Evolutionary conservation across 495 filamentous ascomycete species (phyloP).

Genomic region (Lasiosphaeris hirsuta): DNA sequence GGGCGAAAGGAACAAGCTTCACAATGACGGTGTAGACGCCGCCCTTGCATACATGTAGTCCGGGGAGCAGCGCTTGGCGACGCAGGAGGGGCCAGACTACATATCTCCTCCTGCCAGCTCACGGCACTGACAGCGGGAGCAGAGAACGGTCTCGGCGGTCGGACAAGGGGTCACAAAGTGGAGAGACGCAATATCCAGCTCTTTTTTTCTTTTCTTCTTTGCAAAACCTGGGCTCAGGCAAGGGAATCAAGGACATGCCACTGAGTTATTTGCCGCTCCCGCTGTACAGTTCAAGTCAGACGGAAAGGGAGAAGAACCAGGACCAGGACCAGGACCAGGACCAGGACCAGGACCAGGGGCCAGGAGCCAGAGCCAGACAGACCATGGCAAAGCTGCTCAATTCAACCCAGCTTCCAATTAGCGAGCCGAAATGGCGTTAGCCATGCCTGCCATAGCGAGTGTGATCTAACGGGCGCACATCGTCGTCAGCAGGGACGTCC

Average conservation of each 20-base stretch:
- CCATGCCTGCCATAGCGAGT: neutral
- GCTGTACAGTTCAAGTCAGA: neutral
- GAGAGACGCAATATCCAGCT: constrained; percentile 8
- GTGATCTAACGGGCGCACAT: constrained; percentile 5
- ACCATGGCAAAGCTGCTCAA: neutral
- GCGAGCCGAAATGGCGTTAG: constrained; percentile 9
- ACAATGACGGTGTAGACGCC: no score
- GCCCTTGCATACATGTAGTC: no score
- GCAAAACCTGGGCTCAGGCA: neutral
- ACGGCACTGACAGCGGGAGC: neutral
- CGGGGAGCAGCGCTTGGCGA: no score
- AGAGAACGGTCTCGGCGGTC: neutral
- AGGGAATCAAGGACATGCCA: neutral
- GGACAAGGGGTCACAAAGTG: neutral
- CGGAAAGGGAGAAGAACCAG: no score
- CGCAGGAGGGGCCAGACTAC: neutral
- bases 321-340: no score
- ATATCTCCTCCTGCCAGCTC: constrained; percentile 1
- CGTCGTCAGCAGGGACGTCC: neutral
- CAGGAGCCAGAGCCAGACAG: no score
- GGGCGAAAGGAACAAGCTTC: no score
- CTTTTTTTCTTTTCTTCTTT: neutral
- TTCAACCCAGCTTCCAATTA: neutral
- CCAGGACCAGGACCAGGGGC: no score
- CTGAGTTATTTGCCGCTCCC: neutral